These are phyloP conservation scores for Rhamnella rubrinervis DNA, from an alignment of 331 rosid genomes.

Conservation along the genomic window DNA sequence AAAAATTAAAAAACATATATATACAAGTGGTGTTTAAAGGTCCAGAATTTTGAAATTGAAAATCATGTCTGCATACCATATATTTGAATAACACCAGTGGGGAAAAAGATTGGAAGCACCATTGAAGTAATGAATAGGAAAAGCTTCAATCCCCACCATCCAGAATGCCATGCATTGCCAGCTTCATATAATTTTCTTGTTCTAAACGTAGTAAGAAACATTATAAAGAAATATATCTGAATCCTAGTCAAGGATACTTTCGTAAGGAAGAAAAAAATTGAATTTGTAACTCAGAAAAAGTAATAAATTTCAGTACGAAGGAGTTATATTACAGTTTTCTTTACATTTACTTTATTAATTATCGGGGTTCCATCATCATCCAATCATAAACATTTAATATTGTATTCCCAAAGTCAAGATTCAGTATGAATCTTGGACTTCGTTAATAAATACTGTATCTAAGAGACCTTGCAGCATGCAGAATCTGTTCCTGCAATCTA, in stretches of 20 bases:
- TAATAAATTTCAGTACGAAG: neutral
- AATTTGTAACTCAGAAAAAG: neutral
- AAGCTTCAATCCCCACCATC: constrained; percentile 69
- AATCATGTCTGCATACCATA: constrained; percentile 52
- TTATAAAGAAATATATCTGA: constrained; percentile 77
- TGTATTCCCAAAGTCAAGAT: no score
- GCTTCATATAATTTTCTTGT: constrained; percentile 59
- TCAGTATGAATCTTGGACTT: no score
- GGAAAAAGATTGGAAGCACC: constrained; percentile 57
- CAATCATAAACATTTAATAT: no score
- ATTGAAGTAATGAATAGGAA: constrained; percentile 52
- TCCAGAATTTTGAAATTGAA: neutral
- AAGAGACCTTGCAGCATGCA: no score
- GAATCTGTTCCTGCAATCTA: no score
- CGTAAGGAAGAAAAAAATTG: neutral
- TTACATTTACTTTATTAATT: no score
- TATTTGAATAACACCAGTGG: constrained; percentile 52
- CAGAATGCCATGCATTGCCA: constrained; percentile 79
- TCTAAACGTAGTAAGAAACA: constrained; percentile 66
- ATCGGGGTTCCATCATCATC: no score
- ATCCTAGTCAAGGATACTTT: constrained; percentile 47
- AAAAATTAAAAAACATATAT: no score
- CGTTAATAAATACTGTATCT: no score
- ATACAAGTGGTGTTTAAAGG: neutral
- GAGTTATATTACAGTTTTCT: neutral